Evolutionary conservation across 257 asterid genomes (phyloP).

Genomic region (Forsythia viridissima): DNA sequence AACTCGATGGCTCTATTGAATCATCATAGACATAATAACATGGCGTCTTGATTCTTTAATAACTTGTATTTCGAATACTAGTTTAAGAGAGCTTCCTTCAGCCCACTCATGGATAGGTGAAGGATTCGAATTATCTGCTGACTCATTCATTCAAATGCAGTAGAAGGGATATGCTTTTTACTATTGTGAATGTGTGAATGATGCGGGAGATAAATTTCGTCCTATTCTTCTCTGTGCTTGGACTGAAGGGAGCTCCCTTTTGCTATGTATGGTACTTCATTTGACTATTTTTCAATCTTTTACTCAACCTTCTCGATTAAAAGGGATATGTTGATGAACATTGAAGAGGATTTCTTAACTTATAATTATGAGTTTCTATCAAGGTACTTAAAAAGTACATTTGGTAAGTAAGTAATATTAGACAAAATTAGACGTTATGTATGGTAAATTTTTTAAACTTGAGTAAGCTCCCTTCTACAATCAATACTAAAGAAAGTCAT

Average conservation of each 20-base stretch:
- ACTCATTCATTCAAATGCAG: constrained; percentile 65
- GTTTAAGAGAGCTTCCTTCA: constrained; percentile 65
- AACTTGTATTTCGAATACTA: background rate
- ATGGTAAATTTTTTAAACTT: too few species aligned
- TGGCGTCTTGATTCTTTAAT: too few species aligned
- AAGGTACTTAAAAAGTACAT: too few species aligned
- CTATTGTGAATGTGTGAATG: constrained; percentile 72
- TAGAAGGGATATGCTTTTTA: constrained; percentile 11
- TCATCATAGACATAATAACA: too few species aligned
- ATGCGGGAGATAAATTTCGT: constrained; percentile 70
- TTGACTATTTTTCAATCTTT: background rate
- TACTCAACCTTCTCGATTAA: background rate
- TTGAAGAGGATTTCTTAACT: too few species aligned
- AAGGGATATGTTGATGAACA: background rate
- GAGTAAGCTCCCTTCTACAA: too few species aligned
- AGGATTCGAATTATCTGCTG: constrained; percentile 70
- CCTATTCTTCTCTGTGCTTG: constrained; percentile 61
- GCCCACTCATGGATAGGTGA: constrained; percentile 60
- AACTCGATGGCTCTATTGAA: too few species aligned
- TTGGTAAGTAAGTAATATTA: too few species aligned
- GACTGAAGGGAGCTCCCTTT: constrained; percentile 98
- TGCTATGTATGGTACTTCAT: background rate
- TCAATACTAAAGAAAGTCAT: too few species aligned
- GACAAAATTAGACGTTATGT: too few species aligned
- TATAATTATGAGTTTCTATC: too few species aligned